A percentile compares a stretch with the other conserved stretches of the same genome.
Conservation (phyloP, 1,139 yeast genomes). For the Komagataea norvegica region DNA sequence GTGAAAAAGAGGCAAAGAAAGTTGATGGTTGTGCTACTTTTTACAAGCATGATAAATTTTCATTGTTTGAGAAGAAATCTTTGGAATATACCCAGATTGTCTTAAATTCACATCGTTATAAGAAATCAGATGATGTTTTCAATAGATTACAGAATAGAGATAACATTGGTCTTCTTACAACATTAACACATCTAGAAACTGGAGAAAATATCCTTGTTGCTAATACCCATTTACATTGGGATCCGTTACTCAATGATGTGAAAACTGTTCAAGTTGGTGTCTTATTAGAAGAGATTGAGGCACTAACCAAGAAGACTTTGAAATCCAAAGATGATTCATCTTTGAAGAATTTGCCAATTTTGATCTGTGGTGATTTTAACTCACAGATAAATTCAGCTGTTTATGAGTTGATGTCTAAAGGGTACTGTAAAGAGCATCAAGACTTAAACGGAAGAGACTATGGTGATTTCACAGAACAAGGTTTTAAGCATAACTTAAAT, state of each 20-base stretch:
- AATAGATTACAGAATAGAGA: conserved; percentile 96
- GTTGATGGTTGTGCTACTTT: conserved; percentile 98
- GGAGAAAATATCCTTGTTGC: conserved; percentile 73
- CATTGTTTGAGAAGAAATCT: conserved; percentile 62
- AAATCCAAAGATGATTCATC: conserved; percentile 39
- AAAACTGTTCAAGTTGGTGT: conserved; percentile 94
- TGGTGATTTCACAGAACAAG: conserved; percentile 87
- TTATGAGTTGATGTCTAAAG: conserved; percentile 80
- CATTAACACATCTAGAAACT: conserved; percentile 66
- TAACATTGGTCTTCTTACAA: conserved; percentile 79
- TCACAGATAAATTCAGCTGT: conserved; percentile 87
- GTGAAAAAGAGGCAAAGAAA: conserved; percentile 72
- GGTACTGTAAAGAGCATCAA: conserved; percentile 64
- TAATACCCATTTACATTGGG: conserved; percentile 98
- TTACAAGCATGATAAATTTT: conserved; percentile 65
- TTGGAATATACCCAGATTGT: conserved; percentile 88
- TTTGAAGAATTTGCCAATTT: conserved; percentile 63
- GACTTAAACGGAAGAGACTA: conserved; percentile 87
- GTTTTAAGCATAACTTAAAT: conserved; percentile 76
- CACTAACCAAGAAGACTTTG: conserved; percentile 46
- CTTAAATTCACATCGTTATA: conserved; percentile 81
- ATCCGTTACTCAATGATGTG: conserved; percentile 93
- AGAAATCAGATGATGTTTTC: conserved; percentile 90
- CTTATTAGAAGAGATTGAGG: conserved; percentile 80
- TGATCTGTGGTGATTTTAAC: conserved; percentile 95